Conservation (phyloP, 1,284 basidiomycete genomes). For the Trichosporon faecale region DNA sequence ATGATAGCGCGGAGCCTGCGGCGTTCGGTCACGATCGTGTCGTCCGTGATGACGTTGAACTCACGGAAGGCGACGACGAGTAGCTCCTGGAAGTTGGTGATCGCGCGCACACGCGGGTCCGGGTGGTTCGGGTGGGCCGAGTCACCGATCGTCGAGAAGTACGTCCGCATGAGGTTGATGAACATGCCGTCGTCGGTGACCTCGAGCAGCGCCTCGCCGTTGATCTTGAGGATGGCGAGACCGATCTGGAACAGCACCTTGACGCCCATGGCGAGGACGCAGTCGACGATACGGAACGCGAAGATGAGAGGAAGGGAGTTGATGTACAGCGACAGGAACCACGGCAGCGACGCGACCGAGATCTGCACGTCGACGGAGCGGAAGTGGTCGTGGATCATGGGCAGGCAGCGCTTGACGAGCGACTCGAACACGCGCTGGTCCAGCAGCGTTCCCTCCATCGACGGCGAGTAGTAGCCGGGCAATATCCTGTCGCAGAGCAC, state of each 20-base stretch:
- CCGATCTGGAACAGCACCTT: conserved; percentile 89
- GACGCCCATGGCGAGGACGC: conserved; percentile 98
- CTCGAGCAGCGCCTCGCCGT: conserved; percentile 88
- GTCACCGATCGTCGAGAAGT: conserved; percentile 89
- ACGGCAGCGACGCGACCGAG: conserved; percentile 93
- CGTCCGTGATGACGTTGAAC: conserved; percentile 94
- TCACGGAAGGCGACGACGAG: conserved; percentile 94
- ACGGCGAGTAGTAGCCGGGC: conserved; percentile 98
- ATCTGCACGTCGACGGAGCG: conserved; percentile 88
- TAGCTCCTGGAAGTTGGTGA: conserved; percentile 97
- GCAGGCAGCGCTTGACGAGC: conserved; percentile 83
- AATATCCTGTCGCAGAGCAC: conserved; percentile 91
- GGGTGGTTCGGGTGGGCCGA: conserved; percentile 87
- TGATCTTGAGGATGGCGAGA: conserved; percentile 92
- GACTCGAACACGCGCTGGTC: conserved; percentile 98
- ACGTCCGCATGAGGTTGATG: conserved; percentile 89
- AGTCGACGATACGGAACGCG: conserved; percentile 97
- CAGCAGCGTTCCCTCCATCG: conserved; percentile 97
- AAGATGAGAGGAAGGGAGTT: conserved; percentile 99
- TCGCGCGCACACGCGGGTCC: conserved; percentile 86
- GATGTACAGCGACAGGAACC: conserved; percentile 95
- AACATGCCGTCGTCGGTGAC: conserved; percentile 97
- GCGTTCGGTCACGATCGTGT: conserved; percentile 85
- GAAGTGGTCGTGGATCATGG: conserved; percentile 93
- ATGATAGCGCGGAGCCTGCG: conserved; percentile 85